Conservation (phyloP, 228 moss, liverwort and hornwort species). For the Sphagnum magellanicum region DNA sequence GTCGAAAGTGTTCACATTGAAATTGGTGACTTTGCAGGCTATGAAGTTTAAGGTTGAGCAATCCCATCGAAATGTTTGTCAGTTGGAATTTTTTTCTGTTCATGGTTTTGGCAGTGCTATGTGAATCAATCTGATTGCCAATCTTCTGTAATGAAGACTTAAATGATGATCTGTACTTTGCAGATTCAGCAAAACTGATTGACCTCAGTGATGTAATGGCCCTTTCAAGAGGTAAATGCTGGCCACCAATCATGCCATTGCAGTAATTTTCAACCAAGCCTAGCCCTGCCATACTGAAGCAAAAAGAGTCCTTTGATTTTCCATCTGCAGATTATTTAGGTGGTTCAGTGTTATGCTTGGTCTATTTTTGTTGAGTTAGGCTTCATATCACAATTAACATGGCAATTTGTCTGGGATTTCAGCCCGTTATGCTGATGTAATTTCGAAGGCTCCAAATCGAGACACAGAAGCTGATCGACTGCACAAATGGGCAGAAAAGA, state of each 20-base stretch:
- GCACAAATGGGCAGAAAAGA: slow-evolving; percentile 52
- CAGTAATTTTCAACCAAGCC: too few relatives aligned
- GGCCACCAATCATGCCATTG: not conserved
- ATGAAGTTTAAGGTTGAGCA: too few relatives aligned
- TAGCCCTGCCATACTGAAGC: not conserved
- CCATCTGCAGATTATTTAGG: not conserved
- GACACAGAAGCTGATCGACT: slow-evolving; percentile 59
- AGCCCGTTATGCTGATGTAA: slow-evolving; percentile 75
- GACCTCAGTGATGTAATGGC: slow-evolving; percentile 63
- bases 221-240: slow-evolving; percentile 59
- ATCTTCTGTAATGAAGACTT: not conserved
- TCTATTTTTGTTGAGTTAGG: not conserved
- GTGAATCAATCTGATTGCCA: too few relatives aligned
- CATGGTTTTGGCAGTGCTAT: not conserved
- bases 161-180: slow-evolving; percentile 5
- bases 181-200: slow-evolving; percentile 34
- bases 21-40: too few relatives aligned
- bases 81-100: not conserved
- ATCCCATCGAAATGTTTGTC: too few relatives aligned
- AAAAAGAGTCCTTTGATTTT: not conserved
- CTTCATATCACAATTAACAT: not conserved
- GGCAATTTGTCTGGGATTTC: slow-evolving; percentile 11
- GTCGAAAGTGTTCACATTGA: too few relatives aligned
- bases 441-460: slow-evolving; percentile 51
- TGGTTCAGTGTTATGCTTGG: not conserved